Evolutionary conservation across 306 rosid genomes (phyloP), one percentile per base, ranked within the genome.

Genomic region (Prunus dulcis): DNA sequence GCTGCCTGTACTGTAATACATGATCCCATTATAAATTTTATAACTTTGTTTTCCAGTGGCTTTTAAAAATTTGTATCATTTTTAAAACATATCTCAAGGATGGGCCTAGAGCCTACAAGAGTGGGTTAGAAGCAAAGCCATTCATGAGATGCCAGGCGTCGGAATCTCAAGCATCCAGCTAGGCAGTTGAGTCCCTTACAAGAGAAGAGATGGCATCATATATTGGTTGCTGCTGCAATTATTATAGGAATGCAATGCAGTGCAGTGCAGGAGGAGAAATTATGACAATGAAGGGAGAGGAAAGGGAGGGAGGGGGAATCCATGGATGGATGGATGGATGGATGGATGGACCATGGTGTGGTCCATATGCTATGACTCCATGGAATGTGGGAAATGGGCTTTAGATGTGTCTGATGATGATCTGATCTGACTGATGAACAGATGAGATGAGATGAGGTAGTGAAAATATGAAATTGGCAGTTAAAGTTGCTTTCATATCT

Each of bases 401-500:
- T 23, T 11, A 65, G 25, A 13, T n/a, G 12, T 66, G 22, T 18
- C 7, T 27, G 43, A 58, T 51, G 18, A 25, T 2, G 25, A 20
- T 55, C 19, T 23, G 8, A 58, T 10, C 64, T 58, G 11, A 12
- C 5, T 58, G 10, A 3, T 1, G 25, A 9, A 0, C 1, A 6
- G 67, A 47, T 47, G 51, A 27, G 46, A 51, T 76, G 14, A 9
- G 43, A 50, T 74, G 76, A 61, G 80, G 73, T 0, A 75, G 84
- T 84, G 84, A 79, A 84, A 85, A 69, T 41, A 67, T 84, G 80
- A 75, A 85, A 70, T 81, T 64, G 84, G 87, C 80, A 41, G 93
- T 87, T 91, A 86, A 89, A 87, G 89, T 83, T 64, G 86, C 81
- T 58, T 83, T 83, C 85, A 72, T 47, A 71, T 69, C 47, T 56